A percentile compares a stretch with the other conserved stretches of the same genome.
phyloP scores from a whole-genome alignment of 192 early-diverging fungal genomes.

The Umbelopsis sp. region DNA sequence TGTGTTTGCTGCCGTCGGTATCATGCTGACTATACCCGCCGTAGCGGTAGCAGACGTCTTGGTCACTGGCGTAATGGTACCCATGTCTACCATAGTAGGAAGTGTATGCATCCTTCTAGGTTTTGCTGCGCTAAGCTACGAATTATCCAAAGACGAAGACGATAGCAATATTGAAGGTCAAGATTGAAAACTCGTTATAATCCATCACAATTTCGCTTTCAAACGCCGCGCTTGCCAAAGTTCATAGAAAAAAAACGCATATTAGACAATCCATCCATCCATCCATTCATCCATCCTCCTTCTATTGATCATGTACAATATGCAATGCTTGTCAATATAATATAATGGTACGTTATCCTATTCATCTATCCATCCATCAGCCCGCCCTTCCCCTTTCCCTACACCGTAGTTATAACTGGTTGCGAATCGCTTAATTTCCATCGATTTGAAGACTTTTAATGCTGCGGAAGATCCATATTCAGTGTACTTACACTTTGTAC shows the following conservation, averaged over 20 bases:
- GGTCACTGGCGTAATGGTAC: slow-evolving; percentile 51
- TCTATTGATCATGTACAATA: slow-evolving; percentile 1
- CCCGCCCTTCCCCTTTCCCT: neutral
- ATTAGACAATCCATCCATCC: slow-evolving; percentile 3
- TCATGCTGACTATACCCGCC: slow-evolving; percentile 79
- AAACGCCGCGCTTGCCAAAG: too few relatives aligned
- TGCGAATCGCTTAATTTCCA: slow-evolving; percentile 20
- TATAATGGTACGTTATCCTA: slow-evolving; percentile 10
- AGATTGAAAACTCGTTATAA: too few relatives aligned
- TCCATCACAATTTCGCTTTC: too few relatives aligned
- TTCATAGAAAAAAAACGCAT: too few relatives aligned
- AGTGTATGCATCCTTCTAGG: slow-evolving; percentile 57
- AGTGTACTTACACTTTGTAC: slow-evolving; percentile 23
- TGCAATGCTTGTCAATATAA: neutral
- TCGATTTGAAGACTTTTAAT: slow-evolving; percentile 23
- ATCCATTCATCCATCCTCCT: neutral
- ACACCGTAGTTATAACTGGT: slow-evolving; percentile 19
- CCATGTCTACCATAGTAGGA: slow-evolving; percentile 55
- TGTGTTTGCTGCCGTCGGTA: slow-evolving; percentile 76
- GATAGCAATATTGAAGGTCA: neutral
- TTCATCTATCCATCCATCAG: neutral
- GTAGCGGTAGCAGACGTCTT: slow-evolving; percentile 65
- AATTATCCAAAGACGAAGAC: slow-evolving; percentile 31
- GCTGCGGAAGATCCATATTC: slow-evolving; percentile 15
- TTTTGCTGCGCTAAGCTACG: slow-evolving; percentile 50